Conservation (phyloP, 2,329 filamentous ascomycete genomes). For the Aspergillus niger region DNA sequence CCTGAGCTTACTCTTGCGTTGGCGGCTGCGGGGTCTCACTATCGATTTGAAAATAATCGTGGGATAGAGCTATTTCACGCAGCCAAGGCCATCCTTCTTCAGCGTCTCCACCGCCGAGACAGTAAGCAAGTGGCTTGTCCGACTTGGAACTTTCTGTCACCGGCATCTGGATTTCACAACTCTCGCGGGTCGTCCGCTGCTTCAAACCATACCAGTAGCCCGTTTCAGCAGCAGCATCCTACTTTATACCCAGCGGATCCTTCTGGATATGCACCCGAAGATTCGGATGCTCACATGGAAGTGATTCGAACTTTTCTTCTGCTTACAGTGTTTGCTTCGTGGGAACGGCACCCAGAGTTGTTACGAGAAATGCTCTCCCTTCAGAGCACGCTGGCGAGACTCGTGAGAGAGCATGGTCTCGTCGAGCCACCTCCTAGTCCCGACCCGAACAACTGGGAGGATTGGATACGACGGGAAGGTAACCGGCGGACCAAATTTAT, state of each 20-base stretch:
- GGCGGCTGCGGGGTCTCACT: constrained; percentile 53
- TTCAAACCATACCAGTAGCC: constrained; percentile 47
- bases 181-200: constrained; percentile 45
- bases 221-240: constrained; percentile 44
- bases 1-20: constrained; percentile 55
- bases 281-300: constrained; percentile 52
- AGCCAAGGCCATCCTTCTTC: constrained; percentile 56
- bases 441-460: constrained; percentile 53
- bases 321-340: constrained; percentile 62
- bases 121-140: constrained; percentile 46
- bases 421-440: constrained; percentile 32
- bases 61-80: constrained; percentile 61
- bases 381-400: constrained; percentile 57
- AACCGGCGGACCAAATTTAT: constrained; percentile 58
- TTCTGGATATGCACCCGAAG: constrained; percentile 40
- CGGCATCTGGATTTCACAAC: constrained; percentile 39
- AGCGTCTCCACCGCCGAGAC: constrained; percentile 55
- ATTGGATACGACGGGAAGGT: constrained; percentile 58
- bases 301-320: constrained; percentile 54
- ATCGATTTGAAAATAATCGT: constrained; percentile 51
- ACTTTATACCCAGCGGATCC: constrained; percentile 35
- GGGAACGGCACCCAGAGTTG: constrained; percentile 60
- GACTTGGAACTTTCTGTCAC: constrained; percentile 45
- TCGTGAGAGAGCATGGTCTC: constrained; percentile 58
- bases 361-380: constrained; percentile 60